Base-by-base conservation (phyloP, 2,329 filamentous ascomycete species). In the Ophiocordyceps camponoti-saundersi region DNA sequence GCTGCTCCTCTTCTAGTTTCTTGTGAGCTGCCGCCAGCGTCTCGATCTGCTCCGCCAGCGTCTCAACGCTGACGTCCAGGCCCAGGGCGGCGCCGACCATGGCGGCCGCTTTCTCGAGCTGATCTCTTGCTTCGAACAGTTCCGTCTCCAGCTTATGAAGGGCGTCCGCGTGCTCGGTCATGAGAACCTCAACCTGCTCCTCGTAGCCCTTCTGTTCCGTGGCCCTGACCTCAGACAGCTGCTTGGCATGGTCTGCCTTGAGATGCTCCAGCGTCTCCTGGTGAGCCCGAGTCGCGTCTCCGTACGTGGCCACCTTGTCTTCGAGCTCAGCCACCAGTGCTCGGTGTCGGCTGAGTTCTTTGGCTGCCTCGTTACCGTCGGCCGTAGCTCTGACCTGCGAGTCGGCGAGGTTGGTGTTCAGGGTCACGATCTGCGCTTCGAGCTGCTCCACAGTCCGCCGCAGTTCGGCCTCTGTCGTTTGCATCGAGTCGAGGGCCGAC, bases 361-460 rank as follows among this genome's bases (percentile, higher is more conserved):
- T 64, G 29, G 51, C 46, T 1, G 72, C 65, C 22, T 75, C 61
- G 2, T 67, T 63, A 20, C 51, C 53, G 7, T 63, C 64, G 15
- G 61, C 63, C 32, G 60, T 57, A 10, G 61, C 56, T 47, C 65
- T 59, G 15, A 68, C 63, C 46, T 67, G 65, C 12, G 70, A 65
- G 20, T 68, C 61, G 12, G 61, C 57, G 10, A 71, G 65, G 51
- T 71, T 70, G 36, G 73, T 69, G 49, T 79, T 69, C 22, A 76
- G 73, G n/a, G 69, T 62, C 1, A 62, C 62, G 10, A 79, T 57
- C 55, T 77, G 69, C 8, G 64, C 57, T 60, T 95, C 85, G 1
- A 96, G 74, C 44, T 87, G 78, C 21, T 71, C 67, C 45, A 95
- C 82, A 0, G 81, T 89, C 47, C 72, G 68, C 46, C 79, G 73